phyloP scores from a whole-genome alignment of 805 yeast genomes.

The Schizosaccharomyces octosporus region DNA sequence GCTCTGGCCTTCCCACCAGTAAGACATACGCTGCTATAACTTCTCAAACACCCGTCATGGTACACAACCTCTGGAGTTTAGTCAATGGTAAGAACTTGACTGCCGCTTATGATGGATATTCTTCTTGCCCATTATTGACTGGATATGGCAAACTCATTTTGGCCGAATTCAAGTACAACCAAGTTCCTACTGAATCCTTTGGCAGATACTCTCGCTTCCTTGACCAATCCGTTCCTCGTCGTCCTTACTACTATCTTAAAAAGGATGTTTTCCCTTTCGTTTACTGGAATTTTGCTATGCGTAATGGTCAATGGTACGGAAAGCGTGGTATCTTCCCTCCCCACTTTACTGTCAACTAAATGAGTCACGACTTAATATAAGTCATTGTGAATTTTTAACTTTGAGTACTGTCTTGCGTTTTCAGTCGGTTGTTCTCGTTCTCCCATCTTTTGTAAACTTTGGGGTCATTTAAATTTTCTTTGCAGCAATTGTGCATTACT shows the following conservation, averaged over 20 bases:
- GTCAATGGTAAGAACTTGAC: neutral
- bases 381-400: neutral
- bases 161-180: conserved; percentile 2
- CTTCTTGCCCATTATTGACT: conserved; percentile 2
- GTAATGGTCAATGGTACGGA: conserved; percentile 2
- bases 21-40: conserved; percentile 2
- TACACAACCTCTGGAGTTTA: neutral
- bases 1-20: conserved; percentile 1
- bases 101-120: conserved; percentile 1
- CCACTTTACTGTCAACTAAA: neutral
- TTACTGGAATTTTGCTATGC: neutral
- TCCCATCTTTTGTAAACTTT: no score
- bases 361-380: neutral
- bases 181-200: neutral
- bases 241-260: neutral
- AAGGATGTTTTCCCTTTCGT: conserved; percentile 3
- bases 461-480: no score
- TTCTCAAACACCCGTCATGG: conserved; percentile 1
- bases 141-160: conserved; percentile 1
- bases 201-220: neutral
- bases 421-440: no score
- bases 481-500: no score
- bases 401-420: no score
- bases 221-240: neutral
- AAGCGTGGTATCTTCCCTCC: neutral